Conservation (phyloP, 2,329 filamentous ascomycete genomes). For the Aspergillus fumigatus region DNA sequence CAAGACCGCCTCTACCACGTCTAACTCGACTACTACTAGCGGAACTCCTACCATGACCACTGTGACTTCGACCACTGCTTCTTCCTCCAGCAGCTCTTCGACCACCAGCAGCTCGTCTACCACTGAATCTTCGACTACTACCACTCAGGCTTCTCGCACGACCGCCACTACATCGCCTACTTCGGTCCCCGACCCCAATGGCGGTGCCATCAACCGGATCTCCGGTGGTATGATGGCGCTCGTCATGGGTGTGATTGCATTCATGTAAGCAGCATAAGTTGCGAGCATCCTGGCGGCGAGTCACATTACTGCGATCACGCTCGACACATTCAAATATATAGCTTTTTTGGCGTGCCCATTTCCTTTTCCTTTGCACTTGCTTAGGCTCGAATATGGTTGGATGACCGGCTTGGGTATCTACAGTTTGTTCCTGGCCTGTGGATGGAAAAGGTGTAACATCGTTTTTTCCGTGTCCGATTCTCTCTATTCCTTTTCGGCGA, state of each 20-base stretch:
- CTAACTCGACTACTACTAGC: constrained; percentile 19
- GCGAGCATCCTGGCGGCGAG: not conserved
- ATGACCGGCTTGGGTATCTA: not conserved
- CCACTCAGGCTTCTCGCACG: constrained; percentile 16
- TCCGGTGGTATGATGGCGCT: constrained; percentile 34
- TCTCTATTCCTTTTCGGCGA: not conserved
- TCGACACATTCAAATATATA: not conserved
- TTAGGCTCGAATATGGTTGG: not conserved
- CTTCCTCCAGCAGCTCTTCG: constrained; percentile 10
- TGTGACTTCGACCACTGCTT: constrained; percentile 18
- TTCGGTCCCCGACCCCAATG: constrained; percentile 27
- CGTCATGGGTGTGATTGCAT: constrained; percentile 29
- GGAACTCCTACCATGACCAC: constrained; percentile 20
- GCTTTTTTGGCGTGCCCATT: constrained; percentile 1
- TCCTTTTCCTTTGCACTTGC: not conserved
- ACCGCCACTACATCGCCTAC: constrained; percentile 18
- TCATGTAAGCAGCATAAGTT: constrained; percentile 26
- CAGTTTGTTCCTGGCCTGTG: not conserved
- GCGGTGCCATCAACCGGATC: constrained; percentile 28
- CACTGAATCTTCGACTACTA: constrained; percentile 14
- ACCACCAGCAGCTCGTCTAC: constrained; percentile 15
- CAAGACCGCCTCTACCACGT: constrained; percentile 18
- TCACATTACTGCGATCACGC: not conserved
- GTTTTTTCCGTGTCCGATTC: not conserved
- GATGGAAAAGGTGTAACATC: not conserved